phyloP scores from a whole-genome alignment of 2,329 filamentous ascomycete species.

The Dendryphion nanum region DNA sequence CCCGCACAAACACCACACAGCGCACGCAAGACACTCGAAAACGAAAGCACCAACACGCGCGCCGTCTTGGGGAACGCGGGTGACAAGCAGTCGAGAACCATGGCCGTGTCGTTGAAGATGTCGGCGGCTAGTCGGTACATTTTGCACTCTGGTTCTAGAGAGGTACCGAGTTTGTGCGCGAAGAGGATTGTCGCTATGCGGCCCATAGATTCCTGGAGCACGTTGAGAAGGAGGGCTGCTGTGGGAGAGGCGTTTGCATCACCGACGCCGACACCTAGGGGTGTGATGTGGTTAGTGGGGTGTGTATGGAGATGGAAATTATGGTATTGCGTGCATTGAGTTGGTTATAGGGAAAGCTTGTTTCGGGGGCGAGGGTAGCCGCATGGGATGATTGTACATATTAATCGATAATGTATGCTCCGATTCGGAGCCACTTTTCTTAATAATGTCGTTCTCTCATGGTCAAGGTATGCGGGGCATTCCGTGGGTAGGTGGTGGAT shows the following conservation, averaged over 20 bases:
- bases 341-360: no score
- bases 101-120: slow-evolving; percentile 81
- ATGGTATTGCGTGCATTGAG: no score
- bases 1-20: slow-evolving; percentile 89
- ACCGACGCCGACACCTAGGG: slow-evolving; percentile 72
- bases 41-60: slow-evolving; percentile 58
- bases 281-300: no score
- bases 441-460: no score
- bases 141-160: slow-evolving; percentile 88
- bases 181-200: slow-evolving; percentile 83
- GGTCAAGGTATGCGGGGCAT: no score
- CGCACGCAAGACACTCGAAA: slow-evolving; percentile 61
- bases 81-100: slow-evolving; percentile 81
- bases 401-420: no score
- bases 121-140: slow-evolving; percentile 84
- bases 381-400: no score
- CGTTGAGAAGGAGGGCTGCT: slow-evolving; percentile 75
- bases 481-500: no score
- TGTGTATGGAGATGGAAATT: no score
- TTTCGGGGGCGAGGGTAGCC: no score
- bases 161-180: slow-evolving; percentile 75
- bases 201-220: slow-evolving; percentile 78
- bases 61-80: slow-evolving; percentile 65
- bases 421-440: no score
- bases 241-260: slow-evolving; percentile 77